phyloP scores from a whole-genome alignment of 2,329 filamentous ascomycete species.

The Aspergillus latus region DNA sequence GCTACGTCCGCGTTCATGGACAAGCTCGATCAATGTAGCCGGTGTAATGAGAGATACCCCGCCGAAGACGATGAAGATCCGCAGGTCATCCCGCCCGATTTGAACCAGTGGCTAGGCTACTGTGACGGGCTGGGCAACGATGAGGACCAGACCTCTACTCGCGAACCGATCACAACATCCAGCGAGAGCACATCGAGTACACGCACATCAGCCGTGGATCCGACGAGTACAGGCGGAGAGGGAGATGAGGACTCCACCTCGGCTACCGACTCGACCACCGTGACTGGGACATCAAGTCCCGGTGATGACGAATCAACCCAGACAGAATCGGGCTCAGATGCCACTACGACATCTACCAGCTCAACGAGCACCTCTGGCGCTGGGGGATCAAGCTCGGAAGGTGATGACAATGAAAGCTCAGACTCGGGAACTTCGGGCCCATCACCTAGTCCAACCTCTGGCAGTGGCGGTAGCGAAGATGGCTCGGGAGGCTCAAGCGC shows the following conservation, averaged over 20 bases:
- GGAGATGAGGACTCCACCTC: no score
- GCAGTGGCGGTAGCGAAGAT: neutral
- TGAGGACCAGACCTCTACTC: neutral
- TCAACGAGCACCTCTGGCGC: neutral
- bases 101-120: slow-evolving; percentile 14
- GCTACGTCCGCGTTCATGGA: slow-evolving; percentile 15
- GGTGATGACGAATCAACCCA: no score
- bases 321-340: no score
- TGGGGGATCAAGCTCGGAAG: no score
- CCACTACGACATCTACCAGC: neutral
- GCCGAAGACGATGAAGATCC: neutral
- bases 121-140: neutral
- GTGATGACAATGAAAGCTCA: no score
- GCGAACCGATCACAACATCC: neutral
- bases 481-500: neutral
- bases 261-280: no score
- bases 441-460: neutral
- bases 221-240: no score
- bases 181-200: neutral
- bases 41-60: neutral
- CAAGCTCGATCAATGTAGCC: neutral
- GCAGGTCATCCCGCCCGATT: slow-evolving; percentile 1
- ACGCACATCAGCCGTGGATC: no score
- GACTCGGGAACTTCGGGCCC: no score
- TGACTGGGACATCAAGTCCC: neutral